Percentiles rank a stretch among this genome's conserved stretches.
These are phyloP conservation scores for Coleophoma crateriformis DNA, from an alignment of 2,329 filamentous ascomycete species.

Conservation along the genomic window DNA sequence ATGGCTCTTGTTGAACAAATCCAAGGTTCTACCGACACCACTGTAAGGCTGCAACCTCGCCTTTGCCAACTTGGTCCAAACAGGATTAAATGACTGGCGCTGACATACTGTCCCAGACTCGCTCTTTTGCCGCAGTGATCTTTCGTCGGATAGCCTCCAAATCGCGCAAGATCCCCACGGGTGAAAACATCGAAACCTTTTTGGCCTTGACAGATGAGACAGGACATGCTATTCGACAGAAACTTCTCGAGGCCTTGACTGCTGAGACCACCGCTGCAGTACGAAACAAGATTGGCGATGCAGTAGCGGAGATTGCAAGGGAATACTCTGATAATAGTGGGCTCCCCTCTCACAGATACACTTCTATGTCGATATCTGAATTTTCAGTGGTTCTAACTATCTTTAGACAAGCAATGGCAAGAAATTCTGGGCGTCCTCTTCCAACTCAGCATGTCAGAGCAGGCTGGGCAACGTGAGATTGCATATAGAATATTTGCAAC, in stretches of 20 bases:
- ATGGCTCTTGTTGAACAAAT: constrained; percentile 95
- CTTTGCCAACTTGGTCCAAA: too few species aligned
- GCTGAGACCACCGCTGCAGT: constrained; percentile 69
- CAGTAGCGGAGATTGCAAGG: constrained; percentile 90
- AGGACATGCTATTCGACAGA: constrained; percentile 73
- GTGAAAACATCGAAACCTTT: constrained; percentile 77
- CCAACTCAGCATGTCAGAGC: constrained; percentile 80
- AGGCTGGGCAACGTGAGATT: constrained; percentile 80
- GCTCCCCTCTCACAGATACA: constrained; percentile 24
- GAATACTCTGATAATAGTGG: constrained; percentile 90
- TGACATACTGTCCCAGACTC: constrained; percentile 51
- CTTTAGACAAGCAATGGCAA: constrained; percentile 74
- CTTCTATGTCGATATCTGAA: too few species aligned
- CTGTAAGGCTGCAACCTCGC: constrained; percentile 13
- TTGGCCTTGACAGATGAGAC: constrained; percentile 71
- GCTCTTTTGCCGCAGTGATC: constrained; percentile 88
- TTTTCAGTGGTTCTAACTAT: background rate
- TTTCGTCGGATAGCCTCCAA: constrained; percentile 93
- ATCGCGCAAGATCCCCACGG: constrained; percentile 68
- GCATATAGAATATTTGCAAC: constrained; percentile 94
- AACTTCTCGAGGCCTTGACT: constrained; percentile 72
- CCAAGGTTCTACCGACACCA: constrained; percentile 54
- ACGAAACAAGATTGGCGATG: constrained; percentile 93
- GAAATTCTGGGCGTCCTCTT: constrained; percentile 84
- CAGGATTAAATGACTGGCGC: background rate